Conservation (phyloP, 73 alveolate species). For the Paramecium sonneborni region DNA sequence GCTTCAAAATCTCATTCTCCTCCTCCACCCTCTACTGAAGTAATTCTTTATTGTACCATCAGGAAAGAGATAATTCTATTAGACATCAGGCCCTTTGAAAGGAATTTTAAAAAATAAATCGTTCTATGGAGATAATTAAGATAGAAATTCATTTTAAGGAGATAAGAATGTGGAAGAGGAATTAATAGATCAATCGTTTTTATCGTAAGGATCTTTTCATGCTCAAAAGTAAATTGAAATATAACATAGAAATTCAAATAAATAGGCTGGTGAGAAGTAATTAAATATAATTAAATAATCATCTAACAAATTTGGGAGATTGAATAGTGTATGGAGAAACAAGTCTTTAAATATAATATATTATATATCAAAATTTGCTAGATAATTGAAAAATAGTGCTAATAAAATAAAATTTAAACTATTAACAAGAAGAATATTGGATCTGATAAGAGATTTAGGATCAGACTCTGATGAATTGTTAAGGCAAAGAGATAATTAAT, state of each 20-base stretch:
- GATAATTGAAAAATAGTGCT: constrained; percentile 31
- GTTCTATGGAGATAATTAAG: not conserved
- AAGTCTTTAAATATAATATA: not conserved
- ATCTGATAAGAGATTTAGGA: not conserved
- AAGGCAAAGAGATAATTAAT: constrained; percentile 19
- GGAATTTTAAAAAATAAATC: not conserved
- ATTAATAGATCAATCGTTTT: not conserved
- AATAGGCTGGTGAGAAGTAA: not conserved
- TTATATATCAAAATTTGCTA: constrained; percentile 12
- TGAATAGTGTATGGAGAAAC: constrained; percentile 43
- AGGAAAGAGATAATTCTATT: not conserved
- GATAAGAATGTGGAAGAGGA: not conserved
- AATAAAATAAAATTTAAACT: not conserved
- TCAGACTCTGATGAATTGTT: not conserved
- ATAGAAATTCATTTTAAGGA: not conserved
- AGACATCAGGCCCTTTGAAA: not conserved
- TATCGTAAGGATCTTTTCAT: constrained; percentile 2
- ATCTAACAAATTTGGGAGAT: not conserved
- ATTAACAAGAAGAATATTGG: not conserved
- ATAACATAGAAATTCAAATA: not conserved
- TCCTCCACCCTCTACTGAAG: not conserved
- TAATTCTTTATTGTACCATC: not conserved
- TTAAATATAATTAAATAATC: not conserved
- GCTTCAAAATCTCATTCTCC: not conserved
- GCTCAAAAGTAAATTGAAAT: not conserved